Conservation (phyloP, 2,329 filamentous ascomycete genomes). For the Tolypocladium album region DNA sequence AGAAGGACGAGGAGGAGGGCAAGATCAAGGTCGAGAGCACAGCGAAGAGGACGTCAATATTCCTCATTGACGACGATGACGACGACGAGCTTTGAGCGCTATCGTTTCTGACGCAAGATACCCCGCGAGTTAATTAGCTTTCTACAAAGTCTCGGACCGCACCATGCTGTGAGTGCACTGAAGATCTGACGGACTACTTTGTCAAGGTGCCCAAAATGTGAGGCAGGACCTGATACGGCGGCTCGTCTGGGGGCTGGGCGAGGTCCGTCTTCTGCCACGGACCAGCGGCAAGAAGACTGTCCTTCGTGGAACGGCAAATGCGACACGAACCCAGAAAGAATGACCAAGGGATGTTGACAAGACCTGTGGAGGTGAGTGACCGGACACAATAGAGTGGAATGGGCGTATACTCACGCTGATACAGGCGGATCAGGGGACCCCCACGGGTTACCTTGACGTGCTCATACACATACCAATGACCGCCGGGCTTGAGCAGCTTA, state of each 20-base stretch:
- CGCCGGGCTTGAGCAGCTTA: slow-evolving; percentile 47
- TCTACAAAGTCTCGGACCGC: background rate
- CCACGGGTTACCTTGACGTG: slow-evolving; percentile 36
- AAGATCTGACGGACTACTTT: slow-evolving; percentile 23
- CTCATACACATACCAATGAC: slow-evolving; percentile 53
- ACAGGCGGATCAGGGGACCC: slow-evolving; percentile 29
- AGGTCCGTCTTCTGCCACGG: slow-evolving; percentile 40
- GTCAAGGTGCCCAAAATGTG: slow-evolving; percentile 42
- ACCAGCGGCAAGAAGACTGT: slow-evolving; percentile 35
- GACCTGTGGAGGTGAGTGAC: slow-evolving; percentile 20
- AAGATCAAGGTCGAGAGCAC: slow-evolving; percentile 9
- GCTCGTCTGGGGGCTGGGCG: slow-evolving; percentile 25
- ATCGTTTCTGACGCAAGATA: slow-evolving; percentile 11
- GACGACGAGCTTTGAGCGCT: slow-evolving; percentile 24
- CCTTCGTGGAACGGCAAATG: slow-evolving; percentile 36
- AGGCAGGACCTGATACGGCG: slow-evolving; percentile 32
- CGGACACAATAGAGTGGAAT: background rate
- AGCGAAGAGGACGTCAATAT: slow-evolving; percentile 21
- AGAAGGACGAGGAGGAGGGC: background rate
- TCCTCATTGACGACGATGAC: slow-evolving; percentile 26
- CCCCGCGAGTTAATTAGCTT: slow-evolving; percentile 4
- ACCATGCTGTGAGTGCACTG: background rate
- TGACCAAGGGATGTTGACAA: slow-evolving; percentile 43
- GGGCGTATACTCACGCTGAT: slow-evolving; percentile 36
- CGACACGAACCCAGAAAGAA: slow-evolving; percentile 39